Evolutionary conservation across 176 grass and related monocot genomes (phyloP), one percentile per base, ranked within the genome.

Genomic region (Avena atlantica): DNA sequence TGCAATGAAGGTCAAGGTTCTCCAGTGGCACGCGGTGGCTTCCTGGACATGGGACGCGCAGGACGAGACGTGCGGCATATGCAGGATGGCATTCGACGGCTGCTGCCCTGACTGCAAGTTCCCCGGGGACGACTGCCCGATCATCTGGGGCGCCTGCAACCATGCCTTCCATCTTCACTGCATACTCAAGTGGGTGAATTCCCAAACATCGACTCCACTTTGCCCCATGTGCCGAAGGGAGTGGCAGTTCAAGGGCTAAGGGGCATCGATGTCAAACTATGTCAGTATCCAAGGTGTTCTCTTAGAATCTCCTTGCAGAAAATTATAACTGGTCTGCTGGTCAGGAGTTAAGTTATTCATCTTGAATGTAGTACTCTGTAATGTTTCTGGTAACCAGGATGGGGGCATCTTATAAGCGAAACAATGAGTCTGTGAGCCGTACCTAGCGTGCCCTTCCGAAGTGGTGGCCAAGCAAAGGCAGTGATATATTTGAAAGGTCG

Each of bases 31-130:
- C 16, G 90, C 88, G 0, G 95, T 97, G 56, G 95, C 92, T 78
- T 92, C 90, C n/a, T 97, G 95, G 95, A 97, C 95, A 8, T 94
- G 95, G 92, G 92, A 97, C 3, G 90, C 95, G 0, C 90, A 92
- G 53, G 95, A 94, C 25, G 92, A 97, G 60, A 94, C 90, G 6
- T 97, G 95, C 50, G 92, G 95, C 16, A 97, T 97, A 82, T 97
- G 92, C 86, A 89, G 92, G 66, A 94, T 97, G 95, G 92, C 90
- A 4, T 97, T 97, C 55, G 95, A 97, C 0, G 92, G 92, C 27
- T 97, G 95, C 77, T 97, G 95, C 52, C 95, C 95, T 52, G 92
- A 97, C 53, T 97, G 95, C 64, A 97, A 94, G 72, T 97, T 97
- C 88, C 95, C 95, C 4, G 95, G 95, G 13, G 92, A 97, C 2